Base-by-base conservation (phyloP, 2,329 filamentous ascomycete genomes). In the Trichoderma harzianum region DNA sequence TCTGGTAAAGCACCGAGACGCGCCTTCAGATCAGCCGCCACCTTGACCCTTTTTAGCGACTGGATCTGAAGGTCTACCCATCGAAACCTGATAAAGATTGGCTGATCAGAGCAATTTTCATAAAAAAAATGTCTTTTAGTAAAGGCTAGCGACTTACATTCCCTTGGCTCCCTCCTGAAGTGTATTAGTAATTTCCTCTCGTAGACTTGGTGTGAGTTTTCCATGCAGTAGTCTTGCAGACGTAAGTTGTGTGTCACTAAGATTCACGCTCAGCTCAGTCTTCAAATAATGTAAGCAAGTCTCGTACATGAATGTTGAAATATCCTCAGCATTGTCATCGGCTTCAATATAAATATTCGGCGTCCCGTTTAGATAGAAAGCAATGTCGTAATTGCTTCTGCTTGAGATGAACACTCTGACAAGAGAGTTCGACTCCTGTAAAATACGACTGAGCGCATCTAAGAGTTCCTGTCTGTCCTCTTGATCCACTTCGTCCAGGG, bases 271-370 rank as follows among this genome's bases (percentile, higher is more conserved):
- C 21, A 66, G 63, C 39, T 21, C 12, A 24, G 43, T 26, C 47
- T 21, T 55, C n/a, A 12, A 36, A 10, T 21, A 11, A 21, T 16
- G 4, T 3, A 32, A 10, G 8, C 21, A 66, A 26, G 47, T 34
- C n/a, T 26, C 30, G 14, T 55, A 66, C 63, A 66, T 66, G 47
- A 66, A 66, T 60, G 65, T 69, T 60, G 65, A 58, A 16, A 69
- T 69, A 26, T 69, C 65, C 34, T 69, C 65, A 32, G 51, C 55
- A 30, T 69, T 69, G 32, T 60, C 51, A 43, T 69, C 65, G 28
- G 65, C 51, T 43, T 57, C 55, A 5, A 69, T 58, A 28, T 69
- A 57, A 32, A 69, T 39, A 39, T 57, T 69, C 5, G 65, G 65
- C 51, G 51, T 39, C 30, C 53, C 34, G 3, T 60, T 57, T 5